These are phyloP conservation scores for Monosiga brevicollis DNA, from an alignment of 78 protist genomes.

Conservation along the genomic window DNA sequence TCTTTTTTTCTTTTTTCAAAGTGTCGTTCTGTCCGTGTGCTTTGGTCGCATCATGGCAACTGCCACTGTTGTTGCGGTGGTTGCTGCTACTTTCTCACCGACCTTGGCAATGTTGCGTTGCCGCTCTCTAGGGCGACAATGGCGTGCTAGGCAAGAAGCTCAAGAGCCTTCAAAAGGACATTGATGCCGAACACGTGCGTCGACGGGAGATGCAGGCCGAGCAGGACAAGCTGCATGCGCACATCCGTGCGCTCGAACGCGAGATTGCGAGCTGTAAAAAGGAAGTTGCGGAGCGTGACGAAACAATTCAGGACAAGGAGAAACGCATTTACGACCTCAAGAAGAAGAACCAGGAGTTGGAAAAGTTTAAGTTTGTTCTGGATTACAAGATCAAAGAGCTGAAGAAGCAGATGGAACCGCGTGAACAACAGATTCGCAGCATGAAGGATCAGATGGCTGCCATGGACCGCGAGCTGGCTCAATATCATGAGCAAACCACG, in stretches of 20 bases:
- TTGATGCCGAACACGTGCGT: conserved; percentile 30
- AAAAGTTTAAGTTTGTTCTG: conserved; percentile 77
- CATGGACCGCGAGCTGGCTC: conserved; percentile 40
- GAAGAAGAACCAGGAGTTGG: conserved; percentile 74
- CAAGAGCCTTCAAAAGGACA: conserved; percentile 28
- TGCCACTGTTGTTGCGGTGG: too few relatives aligned
- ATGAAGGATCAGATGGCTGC: conserved; percentile 45
- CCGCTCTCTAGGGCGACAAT: conserved; percentile 42
- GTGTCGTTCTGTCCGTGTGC: too few relatives aligned
- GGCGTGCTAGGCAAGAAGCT: conserved; percentile 45
- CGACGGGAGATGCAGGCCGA: background rate
- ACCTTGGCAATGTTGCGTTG: too few relatives aligned
- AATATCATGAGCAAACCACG: conserved; percentile 29
- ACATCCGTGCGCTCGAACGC: conserved; percentile 3
- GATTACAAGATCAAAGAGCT: conserved; percentile 69
- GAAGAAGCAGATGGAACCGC: conserved; percentile 73
- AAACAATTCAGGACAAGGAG: conserved; percentile 71
- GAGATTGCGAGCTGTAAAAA: conserved; percentile 30
- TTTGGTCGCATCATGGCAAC: too few relatives aligned
- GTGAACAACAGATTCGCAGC: conserved; percentile 36
- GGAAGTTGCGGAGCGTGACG: conserved; percentile 58
- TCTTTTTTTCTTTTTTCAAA: too few relatives aligned
- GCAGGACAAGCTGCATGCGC: background rate
- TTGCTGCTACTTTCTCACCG: too few relatives aligned
- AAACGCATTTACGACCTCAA: conserved; percentile 67